Conservation (phyloP, 1,284 basidiomycete species). For the Leccinum fallax region DNA sequence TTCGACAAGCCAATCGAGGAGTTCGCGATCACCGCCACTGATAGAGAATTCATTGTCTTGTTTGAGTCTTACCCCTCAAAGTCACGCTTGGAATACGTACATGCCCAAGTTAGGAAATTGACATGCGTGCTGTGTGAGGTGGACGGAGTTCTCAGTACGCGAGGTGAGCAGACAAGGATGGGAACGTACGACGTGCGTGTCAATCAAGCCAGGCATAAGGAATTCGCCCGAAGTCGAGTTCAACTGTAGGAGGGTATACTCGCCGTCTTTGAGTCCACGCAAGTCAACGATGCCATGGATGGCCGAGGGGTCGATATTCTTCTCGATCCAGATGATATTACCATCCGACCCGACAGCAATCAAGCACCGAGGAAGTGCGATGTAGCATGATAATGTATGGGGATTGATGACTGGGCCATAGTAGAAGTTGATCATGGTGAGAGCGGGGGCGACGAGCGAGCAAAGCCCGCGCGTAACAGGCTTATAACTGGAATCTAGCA, state of each 20-base stretch:
- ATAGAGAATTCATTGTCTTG: neutral
- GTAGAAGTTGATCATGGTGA: slow-evolving; percentile 46
- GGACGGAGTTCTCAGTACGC: neutral
- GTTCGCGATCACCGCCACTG: slow-evolving; percentile 76
- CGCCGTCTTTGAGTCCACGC: slow-evolving; percentile 34
- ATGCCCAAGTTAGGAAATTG: slow-evolving; percentile 86
- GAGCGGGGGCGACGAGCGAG: neutral
- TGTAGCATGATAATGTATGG: slow-evolving; percentile 52
- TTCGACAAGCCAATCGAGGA: slow-evolving; percentile 85
- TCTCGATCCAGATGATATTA: slow-evolving; percentile 67
- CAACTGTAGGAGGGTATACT: slow-evolving; percentile 38
- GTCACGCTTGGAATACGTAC: slow-evolving; percentile 41
- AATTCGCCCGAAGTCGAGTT: slow-evolving; percentile 63
- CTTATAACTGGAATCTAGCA: slow-evolving; percentile 3
- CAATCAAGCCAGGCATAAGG: slow-evolving; percentile 85
- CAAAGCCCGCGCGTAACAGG: neutral
- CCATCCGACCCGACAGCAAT: slow-evolving; percentile 61
- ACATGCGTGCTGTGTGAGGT: slow-evolving; percentile 71
- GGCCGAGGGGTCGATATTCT: slow-evolving; percentile 50
- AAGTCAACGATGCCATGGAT: slow-evolving; percentile 48
- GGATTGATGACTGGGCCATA: slow-evolving; percentile 65
- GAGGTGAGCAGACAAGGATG: neutral
- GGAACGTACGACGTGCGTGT: slow-evolving; percentile 79
- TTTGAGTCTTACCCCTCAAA: neutral
- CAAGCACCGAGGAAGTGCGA: slow-evolving; percentile 58